Evolutionary conservation across 768 basidiomycete genomes (phyloP), one percentile per base, ranked within the genome.

Genomic region (Rhizopogon vesiculosus): DNA sequence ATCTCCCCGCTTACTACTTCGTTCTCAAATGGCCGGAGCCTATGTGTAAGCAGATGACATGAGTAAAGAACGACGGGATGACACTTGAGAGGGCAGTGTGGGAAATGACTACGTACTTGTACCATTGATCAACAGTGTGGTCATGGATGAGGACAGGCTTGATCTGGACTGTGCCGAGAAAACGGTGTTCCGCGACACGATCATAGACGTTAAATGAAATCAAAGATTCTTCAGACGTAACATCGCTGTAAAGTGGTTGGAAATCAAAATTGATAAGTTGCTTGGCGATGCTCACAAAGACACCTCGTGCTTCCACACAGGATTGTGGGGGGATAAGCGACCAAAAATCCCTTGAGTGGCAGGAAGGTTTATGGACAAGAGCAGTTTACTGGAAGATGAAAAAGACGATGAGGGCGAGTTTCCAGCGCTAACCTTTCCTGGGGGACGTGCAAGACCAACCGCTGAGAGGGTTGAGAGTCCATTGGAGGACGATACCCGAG

Each of bases 241-340:
- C 89, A 72, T 99, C 97, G 79, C 96, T 98, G 70, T 38, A 13
- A 53, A 50, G 60, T 54, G 54, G 56, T 66, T 48, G 61, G 57
- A 62, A 50, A 67, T 56, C 42, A 53, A 31, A 57, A 43, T 56
- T 50, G 42, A 53, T 58, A 61, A 51, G 56, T 49, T 13, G 19
- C 43, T 28, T 19, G 31, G 61, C 25, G 59, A 52, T 31, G 81
- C 95, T 73, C 72, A 98, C 96, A 99, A 99, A 43, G 91, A 87
- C 35, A 98, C 97, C 70, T 98, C 90, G 69, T 98, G 96, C 74
- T 99, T 99, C 97, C 97, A 99, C 19, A 95, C 87, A 10, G 97
- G 96, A 75, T 93, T 98, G 66, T 91, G 81, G 55, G 91, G 80
- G 18, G 85, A 86, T 39, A 83, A 70, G 50, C 84, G 78, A 57